A percentile compares a stretch with the other conserved stretches of the same genome.
Conservation (phyloP, 805 yeast genomes). For the Starmera amethionina region DNA sequence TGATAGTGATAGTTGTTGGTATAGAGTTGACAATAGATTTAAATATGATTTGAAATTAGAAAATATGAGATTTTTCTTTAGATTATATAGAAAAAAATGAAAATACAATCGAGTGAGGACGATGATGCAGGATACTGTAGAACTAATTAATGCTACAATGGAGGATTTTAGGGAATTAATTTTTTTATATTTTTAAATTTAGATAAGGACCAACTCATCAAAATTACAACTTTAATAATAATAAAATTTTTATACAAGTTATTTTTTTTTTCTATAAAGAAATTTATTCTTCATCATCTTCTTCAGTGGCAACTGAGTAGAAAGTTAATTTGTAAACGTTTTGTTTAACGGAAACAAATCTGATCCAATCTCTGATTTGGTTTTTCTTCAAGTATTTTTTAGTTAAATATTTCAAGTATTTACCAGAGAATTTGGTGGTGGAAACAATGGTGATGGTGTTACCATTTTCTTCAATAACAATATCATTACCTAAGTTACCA, state of each 20-base stretch:
- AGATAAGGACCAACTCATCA: neutral
- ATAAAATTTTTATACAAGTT: constrained; percentile 8
- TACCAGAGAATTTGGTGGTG: constrained; percentile 96
- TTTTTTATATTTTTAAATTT: neutral
- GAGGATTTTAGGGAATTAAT: neutral
- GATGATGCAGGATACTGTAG: too few species aligned
- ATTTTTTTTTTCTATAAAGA: neutral
- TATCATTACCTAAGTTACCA: constrained; percentile 95
- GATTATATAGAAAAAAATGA: constrained; percentile 54
- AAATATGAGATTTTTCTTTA: constrained; percentile 79
- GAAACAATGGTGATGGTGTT: constrained; percentile 83
- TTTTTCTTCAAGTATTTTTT: constrained; percentile 99
- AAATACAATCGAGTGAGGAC: neutral
- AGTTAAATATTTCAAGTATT: constrained; percentile 98
- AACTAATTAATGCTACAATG: too few species aligned
- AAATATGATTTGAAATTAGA: constrained; percentile 64
- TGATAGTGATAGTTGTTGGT: constrained; percentile 75
- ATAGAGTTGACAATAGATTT: constrained; percentile 43
- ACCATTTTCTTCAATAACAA: constrained; percentile 84
- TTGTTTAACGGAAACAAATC: constrained; percentile 93
- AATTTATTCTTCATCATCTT: constrained; percentile 86
- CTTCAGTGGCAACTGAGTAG: constrained; percentile 98
- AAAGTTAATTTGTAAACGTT: constrained; percentile 95
- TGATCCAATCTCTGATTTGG: constrained; percentile 99
- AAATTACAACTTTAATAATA: constrained; percentile 1